Base-by-base conservation (phyloP, 805 yeast genomes). In the Cyberlindnera galapagoensis region DNA sequence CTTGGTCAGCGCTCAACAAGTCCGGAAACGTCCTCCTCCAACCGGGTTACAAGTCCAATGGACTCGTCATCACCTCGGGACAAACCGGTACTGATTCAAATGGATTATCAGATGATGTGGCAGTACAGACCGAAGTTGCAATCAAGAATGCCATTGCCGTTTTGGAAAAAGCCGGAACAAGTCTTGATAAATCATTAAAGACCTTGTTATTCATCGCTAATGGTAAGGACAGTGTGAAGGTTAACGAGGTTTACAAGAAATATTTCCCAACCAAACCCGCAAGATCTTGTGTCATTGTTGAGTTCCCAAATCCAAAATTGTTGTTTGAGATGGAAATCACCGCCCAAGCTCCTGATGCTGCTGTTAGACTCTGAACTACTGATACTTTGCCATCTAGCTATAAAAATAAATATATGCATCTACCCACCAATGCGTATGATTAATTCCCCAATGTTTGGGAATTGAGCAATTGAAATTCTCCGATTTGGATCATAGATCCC, bases 241-340 rank as follows among this genome's bases (percentile, higher is more conserved):
- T 73, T 41, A 73, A 73, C 53, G 47, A 57, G 29, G 60, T 71
- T 23, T 74, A 72, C 48, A 56, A 55, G 14, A 58, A 63, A 39
- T 57, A 61, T 46, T 67, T 74, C 56, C 60, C 63, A 3, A 55
- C 59, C 28, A 59, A 61, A 40, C 80, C 80, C 12, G 73, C 74
- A 8, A 63, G 80, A 59, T 63, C 70, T 29, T 69, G 76, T 47
- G 59, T 73, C 23, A 59, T 69, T 33, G 76, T 67, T 22, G 63
- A 57, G 5, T 72, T 73, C 56, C 74, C 74, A 46, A 65, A 70
- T 47, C 60, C 67, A 9, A 44, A 56, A n/a, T 41, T 72, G 31
- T 63, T 67, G 41, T 69, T 74, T 26, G 80, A 74, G 46, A 47
- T 73, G 33, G 79, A 73, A 45, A 64, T 66, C 31, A 56, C 71